Evolutionary conservation across 345 rosid genomes (phyloP).

Genomic region (Kandelia obovata): DNA sequence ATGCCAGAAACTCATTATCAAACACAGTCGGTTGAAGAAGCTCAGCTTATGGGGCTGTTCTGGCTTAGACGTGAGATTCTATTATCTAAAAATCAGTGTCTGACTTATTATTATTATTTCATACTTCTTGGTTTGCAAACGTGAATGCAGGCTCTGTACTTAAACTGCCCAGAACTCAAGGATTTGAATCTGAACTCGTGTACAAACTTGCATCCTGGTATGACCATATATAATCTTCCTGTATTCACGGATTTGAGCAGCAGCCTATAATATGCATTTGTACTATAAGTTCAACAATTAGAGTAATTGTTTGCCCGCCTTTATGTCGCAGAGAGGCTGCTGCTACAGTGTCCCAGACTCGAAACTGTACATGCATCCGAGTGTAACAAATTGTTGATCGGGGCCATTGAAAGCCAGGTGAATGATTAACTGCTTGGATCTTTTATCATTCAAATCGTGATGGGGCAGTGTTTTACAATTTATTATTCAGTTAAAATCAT

Average conservation of each 20-base stretch:
- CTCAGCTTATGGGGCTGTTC: slow-evolving; percentile 99
- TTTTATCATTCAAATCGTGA: neutral
- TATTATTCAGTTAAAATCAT: no score
- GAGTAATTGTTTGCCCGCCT: neutral
- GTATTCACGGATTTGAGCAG: slow-evolving; percentile 2
- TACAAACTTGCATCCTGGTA: slow-evolving; percentile 74
- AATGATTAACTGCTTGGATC: slow-evolving; percentile 12
- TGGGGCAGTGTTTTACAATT: neutral
- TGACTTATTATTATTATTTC: slow-evolving; percentile 6
- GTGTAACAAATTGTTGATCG: slow-evolving; percentile 58
- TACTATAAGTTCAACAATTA: neutral
- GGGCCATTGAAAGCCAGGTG: slow-evolving; percentile 78
- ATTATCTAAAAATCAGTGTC: neutral
- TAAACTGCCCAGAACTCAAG: slow-evolving; percentile 81
- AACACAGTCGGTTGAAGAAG: slow-evolving; percentile 69
- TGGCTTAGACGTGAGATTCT: slow-evolving; percentile 78
- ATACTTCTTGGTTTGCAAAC: slow-evolving; percentile 20
- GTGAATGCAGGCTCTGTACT: slow-evolving; percentile 72
- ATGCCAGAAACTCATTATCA: slow-evolving; percentile 85
- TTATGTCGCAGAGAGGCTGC: slow-evolving; percentile 49
- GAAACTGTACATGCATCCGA: slow-evolving; percentile 77
- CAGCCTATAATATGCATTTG: neutral
- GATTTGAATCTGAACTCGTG: slow-evolving; percentile 87
- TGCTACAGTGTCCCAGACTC: slow-evolving; percentile 85
- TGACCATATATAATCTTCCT: neutral